Conservation (phyloP, 352 stramenopile genomes). For the Plasmopara muralis region DNA sequence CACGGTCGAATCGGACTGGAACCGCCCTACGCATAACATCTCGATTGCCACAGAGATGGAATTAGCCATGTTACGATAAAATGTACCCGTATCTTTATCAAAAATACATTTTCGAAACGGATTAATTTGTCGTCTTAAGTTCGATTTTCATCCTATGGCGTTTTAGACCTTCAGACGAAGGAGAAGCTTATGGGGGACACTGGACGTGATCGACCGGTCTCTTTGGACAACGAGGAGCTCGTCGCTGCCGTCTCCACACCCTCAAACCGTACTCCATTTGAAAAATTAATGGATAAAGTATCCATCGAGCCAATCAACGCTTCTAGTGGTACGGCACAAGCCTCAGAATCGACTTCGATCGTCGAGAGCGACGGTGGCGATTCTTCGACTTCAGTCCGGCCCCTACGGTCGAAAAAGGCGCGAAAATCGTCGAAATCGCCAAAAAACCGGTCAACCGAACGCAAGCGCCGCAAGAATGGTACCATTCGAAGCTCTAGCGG, state of each 20-base stretch:
- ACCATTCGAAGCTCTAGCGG: constrained; percentile 7
- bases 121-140: constrained; percentile 2
- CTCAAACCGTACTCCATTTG: neutral
- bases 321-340: constrained; percentile 1
- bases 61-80: constrained; percentile 43
- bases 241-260: neutral
- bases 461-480: constrained; percentile 19
- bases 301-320: constrained; percentile 1
- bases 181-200: constrained; percentile 18
- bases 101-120: constrained; percentile 1
- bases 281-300: constrained; percentile 2
- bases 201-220: constrained; percentile 10
- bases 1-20: constrained; percentile 70
- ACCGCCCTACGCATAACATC: constrained; percentile 84
- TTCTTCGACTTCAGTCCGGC: constrained; percentile 9
- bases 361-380: constrained; percentile 2
- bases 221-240: constrained; percentile 7
- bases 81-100: constrained; percentile 6
- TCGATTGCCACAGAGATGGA: constrained; percentile 83
- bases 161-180: constrained; percentile 15
- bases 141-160: constrained; percentile 5
- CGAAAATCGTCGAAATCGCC: constrained; percentile 8
- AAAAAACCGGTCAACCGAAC: constrained; percentile 4
- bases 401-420: constrained; percentile 8
- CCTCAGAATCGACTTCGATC: constrained; percentile 5